Conservation (phyloP, 202 grass and related monocot genomes). For the Panicum hallii region DNA sequence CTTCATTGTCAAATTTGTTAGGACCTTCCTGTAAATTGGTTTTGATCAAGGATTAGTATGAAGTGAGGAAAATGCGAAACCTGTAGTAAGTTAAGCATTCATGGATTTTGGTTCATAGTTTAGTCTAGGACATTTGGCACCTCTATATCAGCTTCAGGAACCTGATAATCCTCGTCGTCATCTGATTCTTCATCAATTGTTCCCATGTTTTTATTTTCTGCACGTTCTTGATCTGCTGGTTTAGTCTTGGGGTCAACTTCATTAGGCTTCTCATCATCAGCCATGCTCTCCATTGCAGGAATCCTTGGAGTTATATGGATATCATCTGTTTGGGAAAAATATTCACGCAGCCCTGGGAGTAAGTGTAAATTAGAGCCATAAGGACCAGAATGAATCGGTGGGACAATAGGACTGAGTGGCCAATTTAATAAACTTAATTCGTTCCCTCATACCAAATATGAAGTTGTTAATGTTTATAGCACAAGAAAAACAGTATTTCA, state of each 20-base stretch:
- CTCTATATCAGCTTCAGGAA: constrained; percentile 71
- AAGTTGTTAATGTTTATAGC: constrained; percentile 15
- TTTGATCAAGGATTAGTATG: constrained; percentile 40
- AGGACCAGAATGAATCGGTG: constrained; percentile 26
- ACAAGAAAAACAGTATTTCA: constrained; percentile 29
- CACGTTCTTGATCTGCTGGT: constrained; percentile 40
- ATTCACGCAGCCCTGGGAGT: constrained; percentile 79
- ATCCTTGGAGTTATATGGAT: constrained; percentile 73
- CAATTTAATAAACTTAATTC: constrained; percentile 16
- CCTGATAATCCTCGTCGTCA: constrained; percentile 90
- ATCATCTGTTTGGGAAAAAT: constrained; percentile 91
- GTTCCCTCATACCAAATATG: not conserved
- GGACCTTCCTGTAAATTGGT: constrained; percentile 56
- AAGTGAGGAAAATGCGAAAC: constrained; percentile 6
- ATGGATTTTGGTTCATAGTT: not conserved
- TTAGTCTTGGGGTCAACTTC: constrained; percentile 55
- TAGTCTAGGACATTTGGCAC: constrained; percentile 44
- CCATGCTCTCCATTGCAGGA: constrained; percentile 78
- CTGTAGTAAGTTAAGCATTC: constrained; percentile 10
- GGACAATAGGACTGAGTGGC: not conserved
- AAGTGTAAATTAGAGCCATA: constrained; percentile 40
- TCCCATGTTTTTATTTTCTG: constrained; percentile 50
- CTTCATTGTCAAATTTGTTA: constrained; percentile 55
- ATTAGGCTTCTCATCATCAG: constrained; percentile 48
- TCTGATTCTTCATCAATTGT: constrained; percentile 89